Conservation (phyloP, 495 filamentous ascomycete genomes). For the Aspergillus ellipticus region DNA sequence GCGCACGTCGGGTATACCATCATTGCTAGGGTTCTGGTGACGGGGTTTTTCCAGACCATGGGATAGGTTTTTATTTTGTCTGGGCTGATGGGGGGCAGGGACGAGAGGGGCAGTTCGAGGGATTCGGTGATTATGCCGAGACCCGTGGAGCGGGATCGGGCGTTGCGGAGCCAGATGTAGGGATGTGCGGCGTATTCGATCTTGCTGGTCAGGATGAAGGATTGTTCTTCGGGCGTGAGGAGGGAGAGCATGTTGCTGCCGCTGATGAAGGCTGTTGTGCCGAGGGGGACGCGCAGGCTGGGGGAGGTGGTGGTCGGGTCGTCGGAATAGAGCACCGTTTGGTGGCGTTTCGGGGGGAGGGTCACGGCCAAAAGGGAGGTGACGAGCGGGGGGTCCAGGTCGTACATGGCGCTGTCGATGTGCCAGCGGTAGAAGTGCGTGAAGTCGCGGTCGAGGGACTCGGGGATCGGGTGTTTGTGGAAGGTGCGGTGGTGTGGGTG, state of each 20-base stretch:
- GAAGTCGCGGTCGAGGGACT: conserved; percentile 57
- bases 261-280: conserved; percentile 70
- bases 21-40: conserved; percentile 60
- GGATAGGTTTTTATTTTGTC: conserved; percentile 63
- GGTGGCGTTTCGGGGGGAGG: conserved; percentile 58
- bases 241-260: conserved; percentile 62
- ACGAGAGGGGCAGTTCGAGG: conserved; percentile 50
- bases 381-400: conserved; percentile 63
- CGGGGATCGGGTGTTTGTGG: conserved; percentile 58
- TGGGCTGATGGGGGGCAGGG: conserved; percentile 59
- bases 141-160: conserved; percentile 60
- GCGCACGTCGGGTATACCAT: conserved; percentile 66
- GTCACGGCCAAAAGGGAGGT: conserved; percentile 64
- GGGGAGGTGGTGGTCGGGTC: conserved; percentile 59
- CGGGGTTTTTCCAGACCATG: conserved; percentile 68
- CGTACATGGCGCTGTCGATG: conserved; percentile 72
- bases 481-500: conserved; percentile 72
- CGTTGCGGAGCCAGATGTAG: conserved; percentile 69
- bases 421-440: conserved; percentile 77
- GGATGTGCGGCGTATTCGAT: conserved; percentile 71
- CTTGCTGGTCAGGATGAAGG: conserved; percentile 56
- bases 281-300: conserved; percentile 60
- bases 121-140: conserved; percentile 61
- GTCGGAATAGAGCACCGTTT: conserved; percentile 64
- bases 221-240: conserved; percentile 58